Percentiles rank a stretch among this genome's conserved stretches.
phyloP scores from a whole-genome alignment of 2,329 filamentous ascomycete species.

The Phaeosphaeriaceae sp. region DNA sequence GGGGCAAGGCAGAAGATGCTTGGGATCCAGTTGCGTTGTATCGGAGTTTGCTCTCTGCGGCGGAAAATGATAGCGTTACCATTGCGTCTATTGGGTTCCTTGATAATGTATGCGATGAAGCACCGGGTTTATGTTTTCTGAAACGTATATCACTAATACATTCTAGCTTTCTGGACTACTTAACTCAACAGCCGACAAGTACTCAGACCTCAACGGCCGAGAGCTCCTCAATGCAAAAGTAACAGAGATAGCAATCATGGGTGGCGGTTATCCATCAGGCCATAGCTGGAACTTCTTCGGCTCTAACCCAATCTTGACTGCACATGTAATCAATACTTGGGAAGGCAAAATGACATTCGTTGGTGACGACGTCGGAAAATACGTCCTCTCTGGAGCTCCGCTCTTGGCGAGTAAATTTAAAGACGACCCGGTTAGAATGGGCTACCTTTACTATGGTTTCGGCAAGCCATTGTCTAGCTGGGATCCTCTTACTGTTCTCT shows the following conservation, averaged over 20 bases:
- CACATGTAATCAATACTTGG: too few relatives aligned
- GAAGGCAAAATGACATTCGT: too few relatives aligned
- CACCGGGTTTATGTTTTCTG: too few relatives aligned
- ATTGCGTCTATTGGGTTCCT: conserved; percentile 57
- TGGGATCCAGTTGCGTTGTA: conserved; percentile 52
- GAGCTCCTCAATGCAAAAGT: conserved; percentile 56
- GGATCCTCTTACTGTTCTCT: too few relatives aligned
- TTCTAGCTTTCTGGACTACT: conserved; percentile 55
- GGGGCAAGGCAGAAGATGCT: conserved; percentile 44
- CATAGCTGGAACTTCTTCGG: conserved; percentile 59
- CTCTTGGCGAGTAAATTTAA: too few relatives aligned
- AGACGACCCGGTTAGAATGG: too few relatives aligned
- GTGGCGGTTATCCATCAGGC: conserved; percentile 57
- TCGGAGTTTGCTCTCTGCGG: conserved; percentile 51
- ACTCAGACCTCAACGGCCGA: conserved; percentile 50
- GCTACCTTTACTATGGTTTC: too few relatives aligned
- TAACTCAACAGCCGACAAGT: conserved; percentile 51
- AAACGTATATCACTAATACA: too few relatives aligned
- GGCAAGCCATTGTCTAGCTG: too few relatives aligned
- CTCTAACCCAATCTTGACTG: too few relatives aligned
- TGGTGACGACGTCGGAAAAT: too few relatives aligned
- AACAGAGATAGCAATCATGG: conserved; percentile 60
- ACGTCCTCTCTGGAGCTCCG: too few relatives aligned
- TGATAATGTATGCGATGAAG: conserved; percentile 45
- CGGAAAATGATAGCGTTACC: conserved; percentile 52